Evolutionary conservation across 2,329 filamentous ascomycete genomes (phyloP).

Genomic region (Beauveria varroae): DNA sequence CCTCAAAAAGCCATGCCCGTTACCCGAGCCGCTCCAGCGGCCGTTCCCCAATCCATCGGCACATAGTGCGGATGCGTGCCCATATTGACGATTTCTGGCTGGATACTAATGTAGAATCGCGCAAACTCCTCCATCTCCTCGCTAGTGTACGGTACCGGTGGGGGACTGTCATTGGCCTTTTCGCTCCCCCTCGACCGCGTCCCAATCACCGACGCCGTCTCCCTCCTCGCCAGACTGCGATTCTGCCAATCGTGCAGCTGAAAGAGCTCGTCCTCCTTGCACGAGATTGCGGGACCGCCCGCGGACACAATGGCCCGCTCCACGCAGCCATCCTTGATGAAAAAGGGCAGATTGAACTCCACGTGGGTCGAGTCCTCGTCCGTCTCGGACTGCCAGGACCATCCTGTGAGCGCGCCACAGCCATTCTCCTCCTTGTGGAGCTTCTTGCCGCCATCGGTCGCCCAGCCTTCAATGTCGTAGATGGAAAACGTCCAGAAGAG

Average conservation of each 20-base stretch:
- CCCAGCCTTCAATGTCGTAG: slow-evolving; percentile 11
- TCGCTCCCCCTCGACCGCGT: background rate
- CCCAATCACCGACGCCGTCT: background rate
- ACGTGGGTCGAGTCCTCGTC: background rate
- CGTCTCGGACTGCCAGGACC: slow-evolving; percentile 7
- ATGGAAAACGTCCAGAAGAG: slow-evolving; percentile 5
- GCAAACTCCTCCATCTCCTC: background rate
- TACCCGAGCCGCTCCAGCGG: background rate
- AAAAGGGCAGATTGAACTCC: slow-evolving; percentile 18
- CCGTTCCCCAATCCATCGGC: background rate
- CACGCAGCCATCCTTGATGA: slow-evolving; percentile 20
- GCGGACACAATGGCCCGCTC: slow-evolving; percentile 21
- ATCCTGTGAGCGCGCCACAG: slow-evolving; percentile 14
- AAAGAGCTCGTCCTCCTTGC: background rate
- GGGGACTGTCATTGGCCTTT: background rate
- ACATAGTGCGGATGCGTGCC: background rate
- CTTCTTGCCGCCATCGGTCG: slow-evolving; percentile 1
- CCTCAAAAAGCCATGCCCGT: background rate
- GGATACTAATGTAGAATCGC: background rate
- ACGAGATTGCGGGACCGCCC: slow-evolving; percentile 19
- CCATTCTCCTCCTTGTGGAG: slow-evolving; percentile 9
- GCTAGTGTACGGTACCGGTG: background rate
- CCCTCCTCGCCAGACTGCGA: background rate
- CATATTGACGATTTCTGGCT: background rate
- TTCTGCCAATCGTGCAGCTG: background rate